A percentile compares a stretch with the other conserved stretches of the same genome.
Conservation (phyloP, 2,329 filamentous ascomycete species). For the Monosporascus ibericus region DNA sequence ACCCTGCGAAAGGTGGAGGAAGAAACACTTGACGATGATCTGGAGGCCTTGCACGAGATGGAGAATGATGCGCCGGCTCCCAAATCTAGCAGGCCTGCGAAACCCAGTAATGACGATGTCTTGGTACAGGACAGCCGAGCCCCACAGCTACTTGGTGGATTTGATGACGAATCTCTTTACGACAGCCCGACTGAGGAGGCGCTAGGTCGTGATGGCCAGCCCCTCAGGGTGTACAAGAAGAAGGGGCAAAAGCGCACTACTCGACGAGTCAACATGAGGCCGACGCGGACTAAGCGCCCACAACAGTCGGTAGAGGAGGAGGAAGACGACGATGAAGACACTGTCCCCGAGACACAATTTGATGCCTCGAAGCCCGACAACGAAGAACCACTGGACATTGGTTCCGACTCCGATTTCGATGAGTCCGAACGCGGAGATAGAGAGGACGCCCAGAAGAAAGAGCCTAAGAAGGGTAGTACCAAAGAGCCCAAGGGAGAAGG, state of each 20-base stretch:
- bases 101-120: constrained; percentile 21
- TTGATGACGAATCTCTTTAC: constrained; percentile 56
- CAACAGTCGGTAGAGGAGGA: constrained; percentile 24
- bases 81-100: constrained; percentile 7
- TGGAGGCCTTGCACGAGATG: constrained; percentile 67
- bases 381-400: constrained; percentile 24
- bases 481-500: constrained; percentile 32
- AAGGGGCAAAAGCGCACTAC: constrained; percentile 79
- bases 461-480: constrained; percentile 14
- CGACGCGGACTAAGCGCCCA: constrained; percentile 43
- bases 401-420: constrained; percentile 35
- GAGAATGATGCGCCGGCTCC: constrained; percentile 42
- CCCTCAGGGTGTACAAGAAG: constrained; percentile 68
- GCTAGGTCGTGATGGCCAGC: constrained; percentile 50
- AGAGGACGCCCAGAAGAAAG: constrained; percentile 16
- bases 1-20: constrained; percentile 65
- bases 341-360: constrained; percentile 34
- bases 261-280: constrained; percentile 58
- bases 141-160: constrained; percentile 48
- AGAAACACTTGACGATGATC: constrained; percentile 63
- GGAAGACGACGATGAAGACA: constrained; percentile 31
- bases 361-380: constrained; percentile 22
- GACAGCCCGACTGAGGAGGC: constrained; percentile 49
- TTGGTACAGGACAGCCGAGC: constrained; percentile 39
- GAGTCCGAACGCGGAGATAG: constrained; percentile 30